Base-by-base conservation (phyloP, 2,329 filamentous ascomycete species). In the Xylaria sp. region DNA sequence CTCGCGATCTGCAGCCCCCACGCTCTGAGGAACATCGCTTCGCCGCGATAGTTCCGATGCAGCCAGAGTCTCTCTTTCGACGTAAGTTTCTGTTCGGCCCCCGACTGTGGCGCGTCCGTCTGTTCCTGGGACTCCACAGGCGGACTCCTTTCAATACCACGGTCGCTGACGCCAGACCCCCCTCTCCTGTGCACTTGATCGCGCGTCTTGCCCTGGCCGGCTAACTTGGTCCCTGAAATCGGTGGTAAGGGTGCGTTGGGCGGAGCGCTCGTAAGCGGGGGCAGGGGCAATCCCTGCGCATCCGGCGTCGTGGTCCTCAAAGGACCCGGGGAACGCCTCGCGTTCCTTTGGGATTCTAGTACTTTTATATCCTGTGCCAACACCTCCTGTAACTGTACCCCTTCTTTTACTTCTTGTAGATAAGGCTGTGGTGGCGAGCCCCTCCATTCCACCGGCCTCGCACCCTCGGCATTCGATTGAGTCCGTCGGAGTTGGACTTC, bases 41-140 rank as follows among this genome's bases (percentile, higher is more conserved):
- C 75, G 47, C 75, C 75, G 14, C 75, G 73, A 65, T 77, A 77
- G 48, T 77, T 72, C 34, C 69, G 60, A 64, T 77, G 75, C 32
- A 77, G 57, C 75, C 75, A 77, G 30, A 75, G 68, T 6, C 75
- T 67, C 47, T 77, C 75, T 57, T 73, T 71, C 2, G 72, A 47
- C 11, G 74, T 74, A 21, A 72, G 64, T 7, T 70, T 70, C 30
- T 64, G 61, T 42, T 68, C 56, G 14, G n/a, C 1, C n/a, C 51
- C 57, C 21, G 36, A 50, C 45, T 63, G 60, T n/a, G 54, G 58
- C 14, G 4, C 34, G 5, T 63, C 54, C 51, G 21, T 39, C 42
- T 51, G 67, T 27, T 68, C 56, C 24, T 53, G 60, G 24, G 7
- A 36, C 32, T 69, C 62, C 1, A 27, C 50, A 2, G 56, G 51